Base-by-base conservation (phyloP, 441 rosid species). In the Populus hybrid region DNA sequence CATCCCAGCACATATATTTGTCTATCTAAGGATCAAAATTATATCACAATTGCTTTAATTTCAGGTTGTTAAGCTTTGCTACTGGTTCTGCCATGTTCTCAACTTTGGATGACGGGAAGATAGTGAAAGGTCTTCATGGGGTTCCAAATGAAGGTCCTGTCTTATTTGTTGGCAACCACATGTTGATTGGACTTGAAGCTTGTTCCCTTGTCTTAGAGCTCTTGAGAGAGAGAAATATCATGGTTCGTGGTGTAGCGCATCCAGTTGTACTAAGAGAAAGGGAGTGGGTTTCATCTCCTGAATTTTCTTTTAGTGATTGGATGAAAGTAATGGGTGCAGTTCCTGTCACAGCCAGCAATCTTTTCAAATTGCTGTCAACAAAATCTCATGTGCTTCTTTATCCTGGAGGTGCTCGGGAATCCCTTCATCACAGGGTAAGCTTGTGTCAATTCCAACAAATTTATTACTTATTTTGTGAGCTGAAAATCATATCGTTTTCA, bases 371-470 rank as follows among this genome's bases (percentile, higher is more conserved):
- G 71, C 80, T 95, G 26, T 84, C 94, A 36, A 69, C 85, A 40
- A 89, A 93, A 32, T 87, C 97, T 14, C 95, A 93, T 69, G 90
- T 92, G 81, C 88, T 95, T 79, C 97, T 95, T 78, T 95, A 91
- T 80, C 99, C 99, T 1, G 98, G 98, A 1, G 99, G 99, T 71
- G 86, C 87, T 42, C 86, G 94, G 6, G 99, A 95, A 83, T 97
- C 94, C 80, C 88, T 92, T 78, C 99, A 95, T 85, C 36, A 83
- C 79, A 91, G 88, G 96, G 99, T 92, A 75, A 42, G 82, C 46
- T 71, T 74, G 57, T 53, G 16, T 32, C 64, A 71, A 19, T 59
- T 71, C 65, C 26, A 38, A 65, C 23, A 63, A 18, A 26, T 71
- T 70, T 24, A 24, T 23, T 71, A 18, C 57, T 12, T 12, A 46